These are phyloP conservation scores for Ploettnerulaceae sp. DNA, from an alignment of 2,329 filamentous ascomycete genomes.

Conservation along the genomic window DNA sequence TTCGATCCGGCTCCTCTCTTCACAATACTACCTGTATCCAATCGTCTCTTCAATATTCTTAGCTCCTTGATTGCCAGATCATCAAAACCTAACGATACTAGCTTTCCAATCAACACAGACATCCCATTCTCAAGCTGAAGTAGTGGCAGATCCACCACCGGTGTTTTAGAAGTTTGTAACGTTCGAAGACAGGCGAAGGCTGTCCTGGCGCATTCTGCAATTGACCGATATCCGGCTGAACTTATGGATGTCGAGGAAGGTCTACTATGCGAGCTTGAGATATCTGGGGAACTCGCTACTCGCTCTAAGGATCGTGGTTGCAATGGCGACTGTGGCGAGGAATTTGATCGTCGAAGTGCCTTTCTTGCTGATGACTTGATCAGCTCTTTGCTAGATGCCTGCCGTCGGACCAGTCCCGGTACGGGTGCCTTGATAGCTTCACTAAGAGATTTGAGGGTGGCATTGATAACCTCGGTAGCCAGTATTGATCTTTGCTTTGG, in stretches of 20 bases:
- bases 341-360: conserved; percentile 48
- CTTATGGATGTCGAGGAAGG: conserved; percentile 35
- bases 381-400: conserved; percentile 33
- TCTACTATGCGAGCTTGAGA: conserved; percentile 41
- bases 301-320: conserved; percentile 58
- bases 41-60: conserved; percentile 56
- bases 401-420: conserved; percentile 17
- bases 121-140: conserved; percentile 71
- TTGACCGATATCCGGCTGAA: conserved; percentile 34
- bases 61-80: conserved; percentile 67
- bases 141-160: conserved; percentile 51
- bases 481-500: conserved; percentile 59
- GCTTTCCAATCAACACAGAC: conserved; percentile 61
- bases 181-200: conserved; percentile 62
- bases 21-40: conserved; percentile 44
- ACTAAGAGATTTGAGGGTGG: conserved; percentile 61
- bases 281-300: conserved; percentile 52
- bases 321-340: conserved; percentile 56
- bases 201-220: conserved; percentile 58
- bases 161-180: conserved; percentile 46
- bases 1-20: conserved; percentile 27
- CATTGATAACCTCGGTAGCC: conserved; percentile 70
- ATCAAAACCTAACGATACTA: conserved; percentile 59
- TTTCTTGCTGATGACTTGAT: conserved; percentile 38
- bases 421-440: conserved; percentile 53